phyloP scores from a whole-genome alignment of 257 asterid genomes.

The Perilla frutescens region DNA sequence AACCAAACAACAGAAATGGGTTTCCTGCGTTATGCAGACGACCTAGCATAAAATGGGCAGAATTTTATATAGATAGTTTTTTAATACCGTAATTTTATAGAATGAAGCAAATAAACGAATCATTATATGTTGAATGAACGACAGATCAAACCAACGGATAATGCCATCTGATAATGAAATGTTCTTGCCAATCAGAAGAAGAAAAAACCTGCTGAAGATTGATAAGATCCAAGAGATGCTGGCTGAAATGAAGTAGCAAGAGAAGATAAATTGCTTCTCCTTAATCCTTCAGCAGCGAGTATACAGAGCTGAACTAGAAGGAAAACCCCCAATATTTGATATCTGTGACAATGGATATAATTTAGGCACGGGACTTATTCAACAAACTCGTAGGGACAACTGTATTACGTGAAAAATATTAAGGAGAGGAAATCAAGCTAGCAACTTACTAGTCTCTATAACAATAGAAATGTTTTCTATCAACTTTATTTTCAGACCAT shows the following conservation, averaged over 20 bases:
- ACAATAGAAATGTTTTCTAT: background rate
- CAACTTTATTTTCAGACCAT: constrained; percentile 21
- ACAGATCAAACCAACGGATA: background rate
- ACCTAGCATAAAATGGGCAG: background rate
- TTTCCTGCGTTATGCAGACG: too few relatives aligned
- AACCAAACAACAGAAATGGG: constrained; percentile 1
- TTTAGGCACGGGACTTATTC: constrained; percentile 19
- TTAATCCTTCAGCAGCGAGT: constrained; percentile 87
- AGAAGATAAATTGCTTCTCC: constrained; percentile 87
- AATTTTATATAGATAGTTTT: constrained; percentile 5
- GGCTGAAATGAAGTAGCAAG: constrained; percentile 78
- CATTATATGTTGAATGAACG: background rate
- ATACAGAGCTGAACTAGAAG: constrained; percentile 94
- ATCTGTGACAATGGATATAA: constrained; percentile 56
- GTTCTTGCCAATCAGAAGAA: constrained; percentile 13
- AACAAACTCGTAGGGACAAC: background rate
- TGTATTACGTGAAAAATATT: background rate
- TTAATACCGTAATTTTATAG: background rate
- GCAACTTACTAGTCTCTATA: constrained; percentile 7
- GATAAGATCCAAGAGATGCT: constrained; percentile 73
- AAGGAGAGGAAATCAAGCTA: constrained; percentile 6
- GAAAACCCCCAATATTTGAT: constrained; percentile 96
- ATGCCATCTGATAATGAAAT: background rate
- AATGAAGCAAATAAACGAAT: constrained; percentile 10
- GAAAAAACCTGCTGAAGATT: constrained; percentile 67